Percentiles rank a stretch among this genome's conserved stretches.
Evolutionary conservation across 2,329 filamentous ascomycete genomes (phyloP).

Genomic region (Furcasterigmium furcatum): DNA sequence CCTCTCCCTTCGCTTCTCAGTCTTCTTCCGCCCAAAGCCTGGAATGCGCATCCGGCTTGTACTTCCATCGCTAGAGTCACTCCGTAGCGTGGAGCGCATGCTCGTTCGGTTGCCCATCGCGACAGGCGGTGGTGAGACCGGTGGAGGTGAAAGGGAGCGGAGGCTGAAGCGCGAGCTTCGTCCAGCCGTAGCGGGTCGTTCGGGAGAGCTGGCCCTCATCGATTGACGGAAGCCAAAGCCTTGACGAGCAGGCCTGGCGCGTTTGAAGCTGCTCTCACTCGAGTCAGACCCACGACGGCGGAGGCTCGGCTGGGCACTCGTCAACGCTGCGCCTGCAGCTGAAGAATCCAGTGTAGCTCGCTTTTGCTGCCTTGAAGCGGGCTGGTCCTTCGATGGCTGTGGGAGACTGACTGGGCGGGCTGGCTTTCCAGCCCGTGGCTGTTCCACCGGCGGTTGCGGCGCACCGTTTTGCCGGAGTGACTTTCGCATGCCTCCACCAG

Average conservation of each 20-base stretch:
- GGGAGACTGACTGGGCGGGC: slow-evolving; percentile 7
- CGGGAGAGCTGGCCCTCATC: slow-evolving; percentile 56
- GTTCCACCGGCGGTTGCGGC: not conserved
- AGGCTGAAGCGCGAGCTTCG: slow-evolving; percentile 55
- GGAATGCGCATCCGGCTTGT: slow-evolving; percentile 35
- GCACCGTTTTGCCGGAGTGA: slow-evolving; percentile 14
- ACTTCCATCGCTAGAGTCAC: slow-evolving; percentile 30
- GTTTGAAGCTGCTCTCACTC: slow-evolving; percentile 81
- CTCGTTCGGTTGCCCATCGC: slow-evolving; percentile 38
- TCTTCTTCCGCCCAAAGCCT: slow-evolving; percentile 36
- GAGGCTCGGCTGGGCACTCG: slow-evolving; percentile 27
- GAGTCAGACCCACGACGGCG: slow-evolving; percentile 58
- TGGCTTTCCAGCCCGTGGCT: not conserved
- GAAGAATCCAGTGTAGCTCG: slow-evolving; percentile 5
- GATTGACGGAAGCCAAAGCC: slow-evolving; percentile 66
- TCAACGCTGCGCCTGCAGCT: slow-evolving; percentile 13
- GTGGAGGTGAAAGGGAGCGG: slow-evolving; percentile 66
- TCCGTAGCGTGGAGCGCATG: slow-evolving; percentile 38
- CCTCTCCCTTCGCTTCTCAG: slow-evolving; percentile 38
- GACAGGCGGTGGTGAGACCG: slow-evolving; percentile 38
- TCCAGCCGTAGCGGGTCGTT: slow-evolving; percentile 24
- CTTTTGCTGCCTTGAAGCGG: not conserved
- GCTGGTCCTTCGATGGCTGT: not conserved
- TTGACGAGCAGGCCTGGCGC: slow-evolving; percentile 44
- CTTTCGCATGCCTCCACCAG: slow-evolving; percentile 22